These are phyloP conservation scores for Diaporthe citri DNA, from an alignment of 2,329 filamentous ascomycete genomes.

Conservation along the genomic window DNA sequence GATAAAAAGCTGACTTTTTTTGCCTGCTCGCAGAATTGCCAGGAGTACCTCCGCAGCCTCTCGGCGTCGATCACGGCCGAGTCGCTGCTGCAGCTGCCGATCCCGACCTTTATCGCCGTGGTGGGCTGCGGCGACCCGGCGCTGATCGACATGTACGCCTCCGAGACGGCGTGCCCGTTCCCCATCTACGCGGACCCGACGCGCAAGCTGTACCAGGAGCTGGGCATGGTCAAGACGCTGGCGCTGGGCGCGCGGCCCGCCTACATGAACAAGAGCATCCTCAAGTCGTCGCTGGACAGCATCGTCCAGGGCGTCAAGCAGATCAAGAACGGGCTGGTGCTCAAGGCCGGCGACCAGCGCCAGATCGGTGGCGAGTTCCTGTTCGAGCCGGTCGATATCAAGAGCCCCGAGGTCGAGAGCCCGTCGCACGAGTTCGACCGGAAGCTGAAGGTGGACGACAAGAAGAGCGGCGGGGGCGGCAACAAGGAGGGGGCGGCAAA, in stretches of 20 bases:
- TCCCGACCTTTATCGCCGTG: slow-evolving; percentile 74
- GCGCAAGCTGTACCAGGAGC: slow-evolving; percentile 72
- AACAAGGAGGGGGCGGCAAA: slow-evolving; percentile 29
- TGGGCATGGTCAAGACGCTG: slow-evolving; percentile 77
- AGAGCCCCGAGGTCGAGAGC: slow-evolving; percentile 59
- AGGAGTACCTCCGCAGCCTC: slow-evolving; percentile 77
- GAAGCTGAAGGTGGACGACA: slow-evolving; percentile 42
- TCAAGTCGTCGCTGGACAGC: slow-evolving; percentile 63
- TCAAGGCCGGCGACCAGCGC: slow-evolving; percentile 73
- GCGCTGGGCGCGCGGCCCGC: slow-evolving; percentile 70
- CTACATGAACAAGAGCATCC: slow-evolving; percentile 71
- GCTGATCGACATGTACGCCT: slow-evolving; percentile 76
- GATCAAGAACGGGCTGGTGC: slow-evolving; percentile 67
- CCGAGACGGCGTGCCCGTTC: slow-evolving; percentile 74
- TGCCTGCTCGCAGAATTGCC: slow-evolving; percentile 71
- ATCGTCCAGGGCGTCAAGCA: slow-evolving; percentile 72
- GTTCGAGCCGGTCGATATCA: slow-evolving; percentile 70
- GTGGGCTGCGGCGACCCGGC: slow-evolving; percentile 79
- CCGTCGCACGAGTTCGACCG: slow-evolving; percentile 49
- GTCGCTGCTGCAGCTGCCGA: slow-evolving; percentile 62
- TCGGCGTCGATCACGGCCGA: slow-evolving; percentile 68
- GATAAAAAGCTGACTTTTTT: neutral
- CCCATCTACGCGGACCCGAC: slow-evolving; percentile 84
- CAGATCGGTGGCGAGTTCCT: slow-evolving; percentile 85
- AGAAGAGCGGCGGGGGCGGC: neutral